Evolutionary conservation across 108 stramenopile genomes (phyloP), one percentile per base, ranked within the genome.

Genomic region (Conticribra guillardii): DNA sequence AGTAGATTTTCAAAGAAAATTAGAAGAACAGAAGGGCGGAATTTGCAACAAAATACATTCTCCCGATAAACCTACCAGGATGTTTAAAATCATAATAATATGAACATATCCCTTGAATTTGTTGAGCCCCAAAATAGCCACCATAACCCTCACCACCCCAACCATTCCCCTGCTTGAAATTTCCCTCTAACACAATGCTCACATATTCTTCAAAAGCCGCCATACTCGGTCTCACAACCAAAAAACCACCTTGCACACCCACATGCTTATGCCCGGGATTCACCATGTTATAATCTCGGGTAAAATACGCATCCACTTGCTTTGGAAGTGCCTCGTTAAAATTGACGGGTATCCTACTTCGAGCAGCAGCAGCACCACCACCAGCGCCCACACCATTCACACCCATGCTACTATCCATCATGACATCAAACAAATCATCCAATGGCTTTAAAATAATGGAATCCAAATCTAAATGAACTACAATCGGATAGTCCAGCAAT

Each of bases 21-120:
- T n/a, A n/a, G n/a, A n/a, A n/a, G n/a, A n/a, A n/a, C n/a, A n/a
- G n/a, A n/a, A n/a, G n/a, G n/a, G n/a, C n/a, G n/a, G n/a, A n/a
- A n/a, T n/a, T n/a, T n/a, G n/a, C n/a, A n/a, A n/a, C n/a, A n/a
- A n/a, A 41, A 41, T 11, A 41, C 11, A 11, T 41, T 5, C 11
- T 5, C 37, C 5, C 11, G 11, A 41, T 9, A 41, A 41, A 41
- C 5, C 11, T 11, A 41, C 37, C 79, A 2, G 86, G 87, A 49
- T 87, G 81, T 18, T 80, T 34, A 33, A 68, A 32, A 57, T 85
- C 73, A 64, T 92, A 97, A 67, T 87, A 99, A 73, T 92, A 97
- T 7, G 95, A 81, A 61, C 96, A 60, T 26, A 98, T 67, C 0
- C 97, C 96, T 59, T 87, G 86, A 15, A 88, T 80, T 53, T 70